Percentiles rank a stretch among this genome's conserved stretches.
phyloP scores from a whole-genome alignment of 441 rosid genomes.

The Heliophila coronopifolia region DNA sequence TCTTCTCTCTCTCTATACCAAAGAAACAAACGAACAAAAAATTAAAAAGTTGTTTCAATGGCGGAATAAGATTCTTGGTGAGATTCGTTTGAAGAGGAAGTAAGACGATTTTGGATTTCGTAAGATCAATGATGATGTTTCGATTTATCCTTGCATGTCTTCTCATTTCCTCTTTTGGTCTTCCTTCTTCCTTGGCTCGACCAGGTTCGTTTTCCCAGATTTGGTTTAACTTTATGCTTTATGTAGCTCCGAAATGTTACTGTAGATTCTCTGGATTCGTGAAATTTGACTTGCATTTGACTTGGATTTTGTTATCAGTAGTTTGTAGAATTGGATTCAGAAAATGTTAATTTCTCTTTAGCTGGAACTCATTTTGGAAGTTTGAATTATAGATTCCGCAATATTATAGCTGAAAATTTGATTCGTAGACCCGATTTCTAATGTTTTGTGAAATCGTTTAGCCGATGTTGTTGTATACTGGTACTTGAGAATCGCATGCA shows the following conservation, averaged over 20 bases:
- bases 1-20: constrained; percentile 21
- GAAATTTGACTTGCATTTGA: constrained; percentile 20
- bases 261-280: constrained; percentile 2
- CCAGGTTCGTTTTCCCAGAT: constrained; percentile 39
- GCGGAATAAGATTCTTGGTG: constrained; percentile 11
- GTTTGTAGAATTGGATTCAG: background rate
- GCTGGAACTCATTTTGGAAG: background rate
- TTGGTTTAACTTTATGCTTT: background rate
- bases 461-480: no score
- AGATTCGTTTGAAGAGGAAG: constrained; percentile 1
- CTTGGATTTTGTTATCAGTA: constrained; percentile 1
- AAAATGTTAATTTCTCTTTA: background rate
- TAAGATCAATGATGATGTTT: constrained; percentile 33
- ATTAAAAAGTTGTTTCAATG: constrained; percentile 7
- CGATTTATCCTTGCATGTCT: constrained; percentile 37
- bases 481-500: no score
- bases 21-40: constrained; percentile 9
- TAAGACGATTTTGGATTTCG: background rate
- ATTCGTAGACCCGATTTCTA: no score
- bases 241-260: background rate
- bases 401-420: background rate
- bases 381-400: background rate
- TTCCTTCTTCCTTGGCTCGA: constrained; percentile 42
- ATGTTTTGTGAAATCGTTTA: no score
- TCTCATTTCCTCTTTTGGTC: constrained; percentile 30